phyloP scores from a whole-genome alignment of 129 eudicot genomes.

The Glebionis coronaria region DNA sequence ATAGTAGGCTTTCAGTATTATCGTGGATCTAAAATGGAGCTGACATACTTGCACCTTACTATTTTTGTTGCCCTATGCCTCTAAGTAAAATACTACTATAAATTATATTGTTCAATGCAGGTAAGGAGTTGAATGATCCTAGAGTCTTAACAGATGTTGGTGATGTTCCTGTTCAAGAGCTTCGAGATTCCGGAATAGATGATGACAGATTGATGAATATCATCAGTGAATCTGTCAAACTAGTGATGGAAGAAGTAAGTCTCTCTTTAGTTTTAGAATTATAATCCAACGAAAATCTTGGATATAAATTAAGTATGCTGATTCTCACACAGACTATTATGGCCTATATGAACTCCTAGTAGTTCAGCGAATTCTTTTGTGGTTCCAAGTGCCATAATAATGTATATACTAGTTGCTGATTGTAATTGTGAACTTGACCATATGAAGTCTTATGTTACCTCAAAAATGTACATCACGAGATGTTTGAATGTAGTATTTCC shows the following conservation, averaged over 20 bases:
- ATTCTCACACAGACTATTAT: conserved; percentile 8
- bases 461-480: no score
- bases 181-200: conserved; percentile 87
- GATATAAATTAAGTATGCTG: conserved; percentile 2
- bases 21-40: conserved; percentile 5
- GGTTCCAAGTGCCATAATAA: neutral
- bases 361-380: neutral
- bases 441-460: no score
- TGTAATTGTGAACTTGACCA: no score
- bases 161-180: conserved; percentile 94
- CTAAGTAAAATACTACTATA: neutral
- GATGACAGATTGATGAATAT: conserved; percentile 88
- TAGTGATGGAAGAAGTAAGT: conserved; percentile 91
- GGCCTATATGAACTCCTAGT: neutral
- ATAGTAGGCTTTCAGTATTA: conserved; percentile 13
- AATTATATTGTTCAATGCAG: conserved; percentile 40
- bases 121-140: conserved; percentile 80
- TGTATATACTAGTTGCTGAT: no score
- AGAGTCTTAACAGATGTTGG: conserved; percentile 95
- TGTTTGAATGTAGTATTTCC: no score
- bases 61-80: neutral
- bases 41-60: neutral
- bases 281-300: neutral
- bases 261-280: neutral
- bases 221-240: conserved; percentile 84